A percentile compares a stretch with the other conserved stretches of the same genome.
Evolutionary conservation across 306 rosid genomes (phyloP).

Genomic region (Arachis stenosperma): DNA sequence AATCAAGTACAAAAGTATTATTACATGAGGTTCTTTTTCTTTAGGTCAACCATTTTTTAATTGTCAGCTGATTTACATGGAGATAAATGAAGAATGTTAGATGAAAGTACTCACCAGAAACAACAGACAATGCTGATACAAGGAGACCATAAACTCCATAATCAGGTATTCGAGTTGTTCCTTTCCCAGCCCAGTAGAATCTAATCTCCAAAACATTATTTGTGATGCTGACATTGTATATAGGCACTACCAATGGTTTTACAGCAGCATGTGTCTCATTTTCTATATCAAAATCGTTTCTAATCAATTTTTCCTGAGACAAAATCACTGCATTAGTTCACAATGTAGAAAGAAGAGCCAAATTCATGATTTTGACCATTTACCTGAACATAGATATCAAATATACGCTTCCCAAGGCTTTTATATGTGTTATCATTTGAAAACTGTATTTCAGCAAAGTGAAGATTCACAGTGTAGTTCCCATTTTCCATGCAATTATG

Average conservation of each 20-base stretch:
- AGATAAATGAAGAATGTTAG: not conserved
- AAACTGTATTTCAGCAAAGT: conserved; percentile 71
- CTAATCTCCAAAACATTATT: conserved; percentile 61
- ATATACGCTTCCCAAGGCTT: conserved; percentile 63
- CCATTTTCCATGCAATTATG: conserved; percentile 78
- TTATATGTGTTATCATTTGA: conserved; percentile 54
- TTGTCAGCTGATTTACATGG: too few relatives aligned
- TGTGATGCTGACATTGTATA: conserved; percentile 48
- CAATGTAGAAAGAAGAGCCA: conserved; percentile 23
- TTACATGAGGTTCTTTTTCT: not conserved
- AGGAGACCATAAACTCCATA: conserved; percentile 76
- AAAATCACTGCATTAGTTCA: conserved; percentile 30
- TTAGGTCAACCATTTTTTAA: not conserved
- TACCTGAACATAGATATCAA: conserved; percentile 76
- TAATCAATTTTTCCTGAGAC: conserved; percentile 54
- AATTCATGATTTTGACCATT: conserved; percentile 10
- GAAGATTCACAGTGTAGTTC: conserved; percentile 60
- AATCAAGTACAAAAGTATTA: not conserved
- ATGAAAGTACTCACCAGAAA: conserved; percentile 53
- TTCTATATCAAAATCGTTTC: conserved; percentile 63
- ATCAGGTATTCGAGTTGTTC: conserved; percentile 57
- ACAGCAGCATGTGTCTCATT: conserved; percentile 46
- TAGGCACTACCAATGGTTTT: conserved; percentile 43
- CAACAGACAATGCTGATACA: conserved; percentile 68
- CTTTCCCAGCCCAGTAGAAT: conserved; percentile 61